Evolutionary conservation across 2,329 filamentous ascomycete genomes (phyloP).

Genomic region (Ascocoryne sarcoides): DNA sequence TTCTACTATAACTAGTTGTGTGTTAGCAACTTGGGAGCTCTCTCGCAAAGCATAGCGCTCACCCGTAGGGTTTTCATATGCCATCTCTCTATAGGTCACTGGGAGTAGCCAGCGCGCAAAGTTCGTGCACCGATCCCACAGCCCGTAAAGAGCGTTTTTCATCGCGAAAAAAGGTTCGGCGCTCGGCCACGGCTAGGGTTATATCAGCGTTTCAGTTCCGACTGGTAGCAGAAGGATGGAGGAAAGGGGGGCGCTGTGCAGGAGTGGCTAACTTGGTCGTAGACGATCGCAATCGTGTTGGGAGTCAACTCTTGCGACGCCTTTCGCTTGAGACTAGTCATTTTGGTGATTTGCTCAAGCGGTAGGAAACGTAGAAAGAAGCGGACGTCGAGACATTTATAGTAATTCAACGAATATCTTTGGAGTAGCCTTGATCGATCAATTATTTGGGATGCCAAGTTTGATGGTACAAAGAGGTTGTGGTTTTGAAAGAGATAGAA

Average conservation of each 20-base stretch:
- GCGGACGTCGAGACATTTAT: constrained; percentile 11
- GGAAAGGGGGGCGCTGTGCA: too few species aligned
- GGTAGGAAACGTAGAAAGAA: not conserved
- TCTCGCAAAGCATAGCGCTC: not conserved
- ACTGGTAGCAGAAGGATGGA: too few species aligned
- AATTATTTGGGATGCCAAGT: not conserved
- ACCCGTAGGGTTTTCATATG: not conserved
- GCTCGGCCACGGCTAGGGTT: too few species aligned
- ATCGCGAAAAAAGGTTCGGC: too few species aligned
- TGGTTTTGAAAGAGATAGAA: constrained; percentile 3
- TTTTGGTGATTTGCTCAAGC: constrained; percentile 10
- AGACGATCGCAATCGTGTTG: constrained; percentile 8
- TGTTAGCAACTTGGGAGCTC: constrained; percentile 7
- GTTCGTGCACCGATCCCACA: too few species aligned
- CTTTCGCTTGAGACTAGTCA: constrained; percentile 21
- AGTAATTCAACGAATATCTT: too few species aligned
- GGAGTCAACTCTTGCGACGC: constrained; percentile 17
- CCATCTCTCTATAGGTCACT: too few species aligned
- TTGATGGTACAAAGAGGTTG: constrained; percentile 1
- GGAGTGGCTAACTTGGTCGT: too few species aligned
- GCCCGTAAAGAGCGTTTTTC: too few species aligned
- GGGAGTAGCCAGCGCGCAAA: too few species aligned
- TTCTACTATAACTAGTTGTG: constrained; percentile 10
- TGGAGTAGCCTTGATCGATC: not conserved
- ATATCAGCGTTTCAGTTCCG: too few species aligned